Conservation (phyloP, 2,329 filamentous ascomycete genomes). For the Eutypella sp. region DNA sequence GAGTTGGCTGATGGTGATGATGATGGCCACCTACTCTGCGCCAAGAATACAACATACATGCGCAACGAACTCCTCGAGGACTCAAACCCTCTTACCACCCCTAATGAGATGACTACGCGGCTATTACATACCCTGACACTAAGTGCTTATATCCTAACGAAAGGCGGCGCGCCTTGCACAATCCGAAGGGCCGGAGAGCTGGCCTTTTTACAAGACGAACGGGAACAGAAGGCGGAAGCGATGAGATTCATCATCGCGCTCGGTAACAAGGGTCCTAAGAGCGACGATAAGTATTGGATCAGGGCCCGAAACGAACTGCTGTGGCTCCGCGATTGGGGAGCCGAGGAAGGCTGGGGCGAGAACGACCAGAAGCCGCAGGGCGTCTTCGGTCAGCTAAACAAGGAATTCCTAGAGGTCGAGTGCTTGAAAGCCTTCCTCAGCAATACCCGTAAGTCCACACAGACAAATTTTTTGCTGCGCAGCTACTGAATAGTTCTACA, state of each 20-base stretch:
- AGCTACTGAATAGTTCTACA: slow-evolving; percentile 29
- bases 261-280: slow-evolving; percentile 44
- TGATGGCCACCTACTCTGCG: slow-evolving; percentile 29
- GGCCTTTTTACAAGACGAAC: slow-evolving; percentile 55
- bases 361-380: slow-evolving; percentile 36
- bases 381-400: slow-evolving; percentile 55
- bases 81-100: slow-evolving; percentile 61
- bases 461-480: neutral
- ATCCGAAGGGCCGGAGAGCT: slow-evolving; percentile 57
- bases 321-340: slow-evolving; percentile 71
- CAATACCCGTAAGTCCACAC: slow-evolving; percentile 49
- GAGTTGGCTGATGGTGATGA: no score
- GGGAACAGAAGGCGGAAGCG: slow-evolving; percentile 59
- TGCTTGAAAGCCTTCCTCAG: slow-evolving; percentile 63
- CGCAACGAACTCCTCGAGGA: slow-evolving; percentile 51
- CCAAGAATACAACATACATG: slow-evolving; percentile 39
- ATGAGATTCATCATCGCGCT: slow-evolving; percentile 54
- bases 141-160: slow-evolving; percentile 53
- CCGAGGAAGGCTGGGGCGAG: slow-evolving; percentile 34
- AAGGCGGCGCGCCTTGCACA: slow-evolving; percentile 44
- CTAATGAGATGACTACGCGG: slow-evolving; percentile 48
- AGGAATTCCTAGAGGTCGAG: slow-evolving; percentile 62
- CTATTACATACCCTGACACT: slow-evolving; percentile 60
- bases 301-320: slow-evolving; percentile 58
- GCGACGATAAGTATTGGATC: slow-evolving; percentile 61